phyloP scores from a whole-genome alignment of 2,329 filamentous ascomycete genomes.

The Arthrobotrys sphaeroides region DNA sequence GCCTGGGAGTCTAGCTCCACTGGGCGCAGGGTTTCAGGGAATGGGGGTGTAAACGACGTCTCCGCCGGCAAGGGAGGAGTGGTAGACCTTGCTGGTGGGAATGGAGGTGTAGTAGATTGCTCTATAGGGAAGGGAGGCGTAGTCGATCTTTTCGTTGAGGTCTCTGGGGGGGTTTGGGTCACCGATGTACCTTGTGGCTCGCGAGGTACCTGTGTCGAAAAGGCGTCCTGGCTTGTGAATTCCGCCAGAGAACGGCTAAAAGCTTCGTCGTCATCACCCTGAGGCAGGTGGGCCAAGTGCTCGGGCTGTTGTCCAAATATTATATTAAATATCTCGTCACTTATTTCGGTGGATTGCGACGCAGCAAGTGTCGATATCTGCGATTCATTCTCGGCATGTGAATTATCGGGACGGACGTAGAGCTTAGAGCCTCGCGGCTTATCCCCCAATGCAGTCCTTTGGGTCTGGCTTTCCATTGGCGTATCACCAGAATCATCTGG shows the following conservation, averaged over 20 bases:
- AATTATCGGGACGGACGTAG: constrained; percentile 34
- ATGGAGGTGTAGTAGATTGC: constrained; percentile 12
- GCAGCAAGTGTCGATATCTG: background rate
- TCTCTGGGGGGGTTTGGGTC: background rate
- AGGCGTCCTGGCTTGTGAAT: constrained; percentile 15
- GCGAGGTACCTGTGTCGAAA: background rate
- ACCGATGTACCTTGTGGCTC: background rate
- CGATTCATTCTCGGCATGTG: background rate
- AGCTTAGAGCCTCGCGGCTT: constrained; percentile 28
- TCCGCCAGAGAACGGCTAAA: constrained; percentile 1
- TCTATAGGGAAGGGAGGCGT: background rate
- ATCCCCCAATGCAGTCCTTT: constrained; percentile 20
- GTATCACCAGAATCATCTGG: constrained; percentile 25
- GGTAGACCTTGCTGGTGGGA: background rate
- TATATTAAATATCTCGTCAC: constrained; percentile 22
- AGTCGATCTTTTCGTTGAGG: background rate
- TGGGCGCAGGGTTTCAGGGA: background rate
- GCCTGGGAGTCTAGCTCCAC: constrained; percentile 27
- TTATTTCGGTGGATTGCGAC: background rate
- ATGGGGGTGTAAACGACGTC: constrained; percentile 3
- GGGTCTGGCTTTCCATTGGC: constrained; percentile 8
- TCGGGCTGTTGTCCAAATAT: constrained; percentile 32
- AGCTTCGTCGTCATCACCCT: background rate
- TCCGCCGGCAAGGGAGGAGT: background rate
- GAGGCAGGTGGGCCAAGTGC: background rate